Conservation (phyloP, 2,329 filamentous ascomycete species). For the Pseudogymnoascus destructans region DNA sequence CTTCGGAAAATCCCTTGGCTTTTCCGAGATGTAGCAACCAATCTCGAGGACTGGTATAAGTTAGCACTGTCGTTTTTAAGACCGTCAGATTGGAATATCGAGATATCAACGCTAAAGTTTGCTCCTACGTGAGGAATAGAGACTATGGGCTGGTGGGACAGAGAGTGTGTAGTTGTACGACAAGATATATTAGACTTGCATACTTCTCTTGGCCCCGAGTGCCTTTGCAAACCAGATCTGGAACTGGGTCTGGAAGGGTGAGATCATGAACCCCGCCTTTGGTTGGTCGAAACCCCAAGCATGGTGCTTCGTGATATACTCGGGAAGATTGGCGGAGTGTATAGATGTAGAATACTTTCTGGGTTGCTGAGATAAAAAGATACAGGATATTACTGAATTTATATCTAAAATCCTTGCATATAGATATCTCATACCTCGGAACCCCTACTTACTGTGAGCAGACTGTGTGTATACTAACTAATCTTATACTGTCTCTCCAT, state of each 20-base stretch:
- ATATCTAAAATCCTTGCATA: background rate
- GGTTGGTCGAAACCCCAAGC: constrained; percentile 19
- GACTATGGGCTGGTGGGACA: background rate
- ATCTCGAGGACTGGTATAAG: constrained; percentile 21
- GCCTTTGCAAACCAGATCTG: constrained; percentile 18
- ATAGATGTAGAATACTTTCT: background rate
- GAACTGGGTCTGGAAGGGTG: constrained; percentile 19
- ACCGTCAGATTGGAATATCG: background rate
- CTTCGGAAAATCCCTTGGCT: constrained; percentile 19
- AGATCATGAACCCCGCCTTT: constrained; percentile 20
- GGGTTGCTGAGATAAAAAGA: background rate
- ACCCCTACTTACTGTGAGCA: background rate
- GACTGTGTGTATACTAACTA: too few relatives aligned
- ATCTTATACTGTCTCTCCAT: background rate
- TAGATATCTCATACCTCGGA: background rate
- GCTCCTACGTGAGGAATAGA: background rate
- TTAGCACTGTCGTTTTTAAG: background rate
- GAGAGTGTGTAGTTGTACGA: background rate
- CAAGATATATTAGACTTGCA: background rate
- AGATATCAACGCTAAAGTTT: background rate
- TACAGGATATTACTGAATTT: background rate
- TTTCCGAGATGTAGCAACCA: constrained; percentile 22
- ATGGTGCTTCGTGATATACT: constrained; percentile 33
- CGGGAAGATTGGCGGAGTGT: constrained; percentile 32
- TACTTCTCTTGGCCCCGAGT: constrained; percentile 19